These are phyloP conservation scores for Salvia rosmarinus DNA, from an alignment of 257 asterid genomes.

Conservation along the genomic window DNA sequence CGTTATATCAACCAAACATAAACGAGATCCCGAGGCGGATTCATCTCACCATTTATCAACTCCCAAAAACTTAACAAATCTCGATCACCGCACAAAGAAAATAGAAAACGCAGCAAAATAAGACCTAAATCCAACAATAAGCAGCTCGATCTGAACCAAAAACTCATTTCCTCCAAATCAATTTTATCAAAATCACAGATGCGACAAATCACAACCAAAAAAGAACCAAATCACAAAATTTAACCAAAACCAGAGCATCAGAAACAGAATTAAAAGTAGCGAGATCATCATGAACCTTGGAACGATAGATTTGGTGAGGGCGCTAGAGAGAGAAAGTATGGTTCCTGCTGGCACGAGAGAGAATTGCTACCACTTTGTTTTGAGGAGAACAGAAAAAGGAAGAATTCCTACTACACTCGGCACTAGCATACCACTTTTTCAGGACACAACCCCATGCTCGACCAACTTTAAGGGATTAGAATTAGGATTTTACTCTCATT, in stretches of 20 bases:
- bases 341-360: slow-evolving; percentile 13
- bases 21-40: background rate
- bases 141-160: slow-evolving; percentile 25
- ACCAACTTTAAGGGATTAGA: no score
- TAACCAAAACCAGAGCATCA: slow-evolving; percentile 26
- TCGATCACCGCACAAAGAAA: slow-evolving; percentile 6
- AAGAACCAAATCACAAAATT: slow-evolving; percentile 29
- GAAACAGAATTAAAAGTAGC: background rate
- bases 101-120: slow-evolving; percentile 24
- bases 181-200: background rate
- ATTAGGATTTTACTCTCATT: no score
- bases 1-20: slow-evolving; percentile 3
- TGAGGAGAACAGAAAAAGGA: background rate
- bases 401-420: background rate
- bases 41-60: background rate
- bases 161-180: background rate
- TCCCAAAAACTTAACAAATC: background rate
- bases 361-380: no score
- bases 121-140: slow-evolving; percentile 25
- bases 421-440: background rate
- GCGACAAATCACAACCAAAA: slow-evolving; percentile 20
- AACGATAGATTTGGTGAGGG: background rate
- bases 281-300: slow-evolving; percentile 36
- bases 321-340: slow-evolving; percentile 32
- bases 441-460: background rate